Conservation (phyloP, 164 flowering plant genomes). For the Pachysandra terminalis region DNA sequence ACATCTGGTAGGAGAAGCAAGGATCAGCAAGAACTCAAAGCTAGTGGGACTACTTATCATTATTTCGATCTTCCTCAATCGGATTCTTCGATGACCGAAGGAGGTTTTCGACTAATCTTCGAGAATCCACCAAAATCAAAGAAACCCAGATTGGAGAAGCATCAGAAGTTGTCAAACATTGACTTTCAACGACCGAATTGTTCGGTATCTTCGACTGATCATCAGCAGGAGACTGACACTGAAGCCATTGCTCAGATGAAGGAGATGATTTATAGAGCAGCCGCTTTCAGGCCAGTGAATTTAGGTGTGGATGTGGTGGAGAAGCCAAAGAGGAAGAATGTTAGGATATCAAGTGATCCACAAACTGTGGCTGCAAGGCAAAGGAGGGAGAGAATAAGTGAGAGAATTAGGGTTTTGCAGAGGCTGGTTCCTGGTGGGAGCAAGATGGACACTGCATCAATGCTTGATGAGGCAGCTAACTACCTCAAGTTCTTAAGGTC, state of each 20-base stretch:
- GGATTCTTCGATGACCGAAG: conserved; percentile 22
- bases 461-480: conserved; percentile 99
- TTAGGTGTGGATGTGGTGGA: conserved; percentile 62
- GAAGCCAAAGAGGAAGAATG: conserved; percentile 89
- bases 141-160: conserved; percentile 43
- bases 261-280: conserved; percentile 88
- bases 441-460: conserved; percentile 99
- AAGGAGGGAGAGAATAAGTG: conserved; percentile 90
- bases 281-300: conserved; percentile 82
- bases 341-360: conserved; percentile 82
- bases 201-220: conserved; percentile 22
- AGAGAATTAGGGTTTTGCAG: conserved; percentile 84
- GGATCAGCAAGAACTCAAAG: neutral
- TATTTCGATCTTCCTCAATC: conserved; percentile 24
- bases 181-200: conserved; percentile 59
- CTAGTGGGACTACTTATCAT: conserved; percentile 7
- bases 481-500: conserved; percentile 86
- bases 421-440: conserved; percentile 87
- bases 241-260: conserved; percentile 92
- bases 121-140: conserved; percentile 43
- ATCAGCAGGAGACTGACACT: conserved; percentile 74
- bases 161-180: conserved; percentile 50
- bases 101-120: conserved; percentile 36
- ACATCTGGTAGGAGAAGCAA: conserved; percentile 14
- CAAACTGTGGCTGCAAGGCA: conserved; percentile 97